Percentiles rank a stretch among this genome's conserved stretches.
These are phyloP conservation scores for Rhizopus sp. DNA, from an alignment of 371 early-diverging fungal species.

Conservation along the genomic window DNA sequence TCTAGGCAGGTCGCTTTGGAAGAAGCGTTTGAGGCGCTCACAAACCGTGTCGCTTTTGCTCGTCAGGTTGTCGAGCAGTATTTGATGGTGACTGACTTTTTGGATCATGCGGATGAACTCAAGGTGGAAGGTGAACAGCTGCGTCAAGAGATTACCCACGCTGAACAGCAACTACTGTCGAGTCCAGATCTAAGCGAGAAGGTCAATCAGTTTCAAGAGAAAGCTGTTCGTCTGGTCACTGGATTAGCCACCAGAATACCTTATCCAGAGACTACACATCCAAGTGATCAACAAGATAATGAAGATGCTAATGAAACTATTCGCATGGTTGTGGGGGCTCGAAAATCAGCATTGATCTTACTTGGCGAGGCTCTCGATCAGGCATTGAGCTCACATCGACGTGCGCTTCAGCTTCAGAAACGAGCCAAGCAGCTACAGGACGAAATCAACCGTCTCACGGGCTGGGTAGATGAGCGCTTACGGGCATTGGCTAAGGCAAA, in stretches of 20 bases:
- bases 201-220: constrained; percentile 32
- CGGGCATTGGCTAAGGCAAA: constrained; percentile 22
- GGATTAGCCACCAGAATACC: constrained; percentile 30
- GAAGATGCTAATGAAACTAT: constrained; percentile 38
- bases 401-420: constrained; percentile 34
- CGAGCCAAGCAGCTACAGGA: constrained; percentile 32
- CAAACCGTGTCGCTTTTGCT: constrained; percentile 39
- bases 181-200: constrained; percentile 26
- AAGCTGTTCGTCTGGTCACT: constrained; percentile 34
- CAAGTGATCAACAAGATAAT: constrained; percentile 29
- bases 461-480: constrained; percentile 38
- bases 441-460: constrained; percentile 31
- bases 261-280: constrained; percentile 35
- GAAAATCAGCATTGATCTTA: constrained; percentile 32
- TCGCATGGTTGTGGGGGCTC: constrained; percentile 28
- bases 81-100: constrained; percentile 38
- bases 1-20: constrained; percentile 48
- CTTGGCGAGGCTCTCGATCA: constrained; percentile 44
- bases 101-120: constrained; percentile 30
- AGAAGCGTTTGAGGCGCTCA: constrained; percentile 41
- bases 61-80: constrained; percentile 48
- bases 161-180: constrained; percentile 14
- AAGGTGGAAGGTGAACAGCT: constrained; percentile 27
- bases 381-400: constrained; percentile 34
- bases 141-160: constrained; percentile 22